phyloP scores from a whole-genome alignment of 78 protist genomes.

The Chrysochromulina parva region DNA sequence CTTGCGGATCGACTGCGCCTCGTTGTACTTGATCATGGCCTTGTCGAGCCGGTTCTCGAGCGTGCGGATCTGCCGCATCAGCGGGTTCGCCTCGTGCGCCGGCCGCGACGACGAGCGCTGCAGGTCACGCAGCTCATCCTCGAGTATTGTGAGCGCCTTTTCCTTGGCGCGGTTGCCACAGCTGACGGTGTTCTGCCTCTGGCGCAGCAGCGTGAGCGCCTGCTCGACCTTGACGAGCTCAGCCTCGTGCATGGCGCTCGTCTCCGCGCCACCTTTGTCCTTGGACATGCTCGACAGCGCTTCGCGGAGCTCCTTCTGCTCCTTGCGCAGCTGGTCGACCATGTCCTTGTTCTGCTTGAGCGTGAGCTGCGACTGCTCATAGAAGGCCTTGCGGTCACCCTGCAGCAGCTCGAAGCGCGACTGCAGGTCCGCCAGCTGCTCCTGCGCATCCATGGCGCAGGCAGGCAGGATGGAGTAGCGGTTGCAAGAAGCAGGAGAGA shows the following conservation, averaged over 20 bases:
- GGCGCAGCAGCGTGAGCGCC: background rate
- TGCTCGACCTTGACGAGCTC: background rate
- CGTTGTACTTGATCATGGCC: conserved; percentile 73
- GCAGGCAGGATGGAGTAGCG: no score
- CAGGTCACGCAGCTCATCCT: conserved; percentile 35
- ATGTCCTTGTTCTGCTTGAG: background rate
- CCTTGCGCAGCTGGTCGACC: background rate
- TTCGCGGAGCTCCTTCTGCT: background rate
- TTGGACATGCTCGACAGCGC: background rate
- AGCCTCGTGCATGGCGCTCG: background rate
- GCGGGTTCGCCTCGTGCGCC: conserved; percentile 5
- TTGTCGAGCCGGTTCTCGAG: conserved; percentile 42
- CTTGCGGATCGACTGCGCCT: conserved; percentile 64
- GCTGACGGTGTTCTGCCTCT: background rate
- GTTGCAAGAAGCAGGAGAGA: no score
- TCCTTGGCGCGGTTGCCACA: conserved; percentile 2
- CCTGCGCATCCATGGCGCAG: background rate
- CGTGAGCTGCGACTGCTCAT: background rate
- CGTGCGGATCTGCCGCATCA: conserved; percentile 52
- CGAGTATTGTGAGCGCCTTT: background rate
- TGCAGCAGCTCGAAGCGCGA: background rate
- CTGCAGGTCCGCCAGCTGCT: conserved; percentile 16
- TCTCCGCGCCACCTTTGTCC: background rate
- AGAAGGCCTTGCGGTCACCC: conserved; percentile 19
- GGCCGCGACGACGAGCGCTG: background rate